Evolutionary conservation across 2,329 filamentous ascomycete species (phyloP).

Genomic region (Colletotrichum coccodes): DNA sequence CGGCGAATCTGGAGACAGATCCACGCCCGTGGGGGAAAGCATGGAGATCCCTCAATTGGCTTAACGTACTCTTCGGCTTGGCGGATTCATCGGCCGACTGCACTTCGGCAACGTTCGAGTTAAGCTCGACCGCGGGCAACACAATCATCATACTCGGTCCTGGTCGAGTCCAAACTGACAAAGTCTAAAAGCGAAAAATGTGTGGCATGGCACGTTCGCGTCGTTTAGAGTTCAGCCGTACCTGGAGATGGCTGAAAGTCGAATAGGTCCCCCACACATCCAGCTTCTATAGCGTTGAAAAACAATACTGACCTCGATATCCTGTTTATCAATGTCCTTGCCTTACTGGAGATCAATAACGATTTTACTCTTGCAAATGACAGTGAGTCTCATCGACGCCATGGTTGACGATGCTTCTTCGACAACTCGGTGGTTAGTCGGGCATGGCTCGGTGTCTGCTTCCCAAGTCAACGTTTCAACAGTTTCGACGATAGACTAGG

Average conservation of each 20-base stretch:
- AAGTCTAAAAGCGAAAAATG: background rate
- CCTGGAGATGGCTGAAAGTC: background rate
- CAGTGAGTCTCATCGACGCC: background rate
- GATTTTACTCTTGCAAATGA: background rate
- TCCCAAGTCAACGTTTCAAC: conserved; percentile 6
- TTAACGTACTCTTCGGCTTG: background rate
- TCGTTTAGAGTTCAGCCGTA: background rate
- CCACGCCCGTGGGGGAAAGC: background rate
- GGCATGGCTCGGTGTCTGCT: background rate
- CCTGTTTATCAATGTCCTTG: too few species aligned
- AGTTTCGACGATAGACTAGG: conserved; percentile 26
- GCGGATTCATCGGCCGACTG: background rate
- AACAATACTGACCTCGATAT: background rate
- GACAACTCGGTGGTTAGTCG: background rate
- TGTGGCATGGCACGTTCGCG: background rate
- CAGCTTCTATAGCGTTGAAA: background rate
- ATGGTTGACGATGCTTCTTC: background rate
- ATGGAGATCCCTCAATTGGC: background rate
- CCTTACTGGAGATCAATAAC: background rate
- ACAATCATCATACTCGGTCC: background rate
- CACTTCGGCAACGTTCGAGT: background rate
- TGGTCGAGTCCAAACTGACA: background rate
- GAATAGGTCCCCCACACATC: background rate
- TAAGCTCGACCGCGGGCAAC: background rate
- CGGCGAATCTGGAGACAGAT: background rate